These are phyloP conservation scores for Pleurotus sapidus DNA, from an alignment of 768 basidiomycete genomes.

Conservation along the genomic window DNA sequence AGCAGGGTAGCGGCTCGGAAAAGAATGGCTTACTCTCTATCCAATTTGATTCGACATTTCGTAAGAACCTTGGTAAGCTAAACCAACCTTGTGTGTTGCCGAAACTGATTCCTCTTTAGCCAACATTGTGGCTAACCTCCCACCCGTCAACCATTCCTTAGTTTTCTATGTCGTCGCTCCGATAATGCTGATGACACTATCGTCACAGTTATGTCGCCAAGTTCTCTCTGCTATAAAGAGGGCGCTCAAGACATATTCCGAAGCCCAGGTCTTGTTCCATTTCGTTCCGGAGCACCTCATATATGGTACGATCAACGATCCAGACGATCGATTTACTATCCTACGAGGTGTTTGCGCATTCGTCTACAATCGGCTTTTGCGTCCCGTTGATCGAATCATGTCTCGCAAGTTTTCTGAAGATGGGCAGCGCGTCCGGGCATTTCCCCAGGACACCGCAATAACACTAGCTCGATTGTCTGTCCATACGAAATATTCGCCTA, in stretches of 20 bases:
- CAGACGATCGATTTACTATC: slow-evolving; percentile 36
- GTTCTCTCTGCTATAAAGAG: too few species aligned
- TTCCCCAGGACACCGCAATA: slow-evolving; percentile 65
- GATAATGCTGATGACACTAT: slow-evolving; percentile 52
- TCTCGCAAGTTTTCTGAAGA: slow-evolving; percentile 46
- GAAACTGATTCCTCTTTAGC: slow-evolving; percentile 29
- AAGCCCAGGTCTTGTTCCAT: too few species aligned
- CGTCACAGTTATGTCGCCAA: slow-evolving; percentile 67
- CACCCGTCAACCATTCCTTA: slow-evolving; percentile 35
- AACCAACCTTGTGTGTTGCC: neutral
- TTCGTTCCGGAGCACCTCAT: too few species aligned
- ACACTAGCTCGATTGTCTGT: slow-evolving; percentile 49
- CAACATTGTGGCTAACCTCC: slow-evolving; percentile 44
- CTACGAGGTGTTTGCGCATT: slow-evolving; percentile 54
- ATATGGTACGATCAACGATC: too few species aligned
- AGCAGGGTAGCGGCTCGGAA: slow-evolving; percentile 43
- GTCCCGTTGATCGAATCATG: slow-evolving; percentile 60
- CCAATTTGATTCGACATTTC: slow-evolving; percentile 62
- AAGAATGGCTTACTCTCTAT: slow-evolving; percentile 58
- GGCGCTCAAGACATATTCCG: too few species aligned
- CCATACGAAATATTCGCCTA: slow-evolving; percentile 28
- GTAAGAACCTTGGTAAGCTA: slow-evolving; percentile 58
- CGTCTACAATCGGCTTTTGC: slow-evolving; percentile 69
- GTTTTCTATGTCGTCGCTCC: slow-evolving; percentile 74
- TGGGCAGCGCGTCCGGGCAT: slow-evolving; percentile 36